phyloP scores from a whole-genome alignment of 2,329 filamentous ascomycete species.

The Pseudocercospora crystallina region DNA sequence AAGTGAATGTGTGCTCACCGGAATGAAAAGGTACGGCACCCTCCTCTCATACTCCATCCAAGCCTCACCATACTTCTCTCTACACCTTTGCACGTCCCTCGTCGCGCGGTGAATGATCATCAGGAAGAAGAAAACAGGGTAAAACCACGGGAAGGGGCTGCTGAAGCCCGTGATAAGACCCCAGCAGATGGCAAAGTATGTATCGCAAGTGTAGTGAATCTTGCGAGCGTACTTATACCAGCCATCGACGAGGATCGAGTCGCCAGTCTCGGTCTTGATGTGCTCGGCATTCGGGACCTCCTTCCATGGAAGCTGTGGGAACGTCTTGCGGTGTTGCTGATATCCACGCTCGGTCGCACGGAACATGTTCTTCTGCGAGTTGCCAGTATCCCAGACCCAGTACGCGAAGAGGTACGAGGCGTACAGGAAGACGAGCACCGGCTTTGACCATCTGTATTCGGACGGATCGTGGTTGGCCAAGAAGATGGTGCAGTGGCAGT shows the following conservation, averaged over 20 bases:
- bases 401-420: constrained; percentile 77
- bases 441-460: constrained; percentile 74
- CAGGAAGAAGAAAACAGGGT: constrained; percentile 73
- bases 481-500: constrained; percentile 92
- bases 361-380: constrained; percentile 93
- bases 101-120: constrained; percentile 80
- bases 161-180: constrained; percentile 77
- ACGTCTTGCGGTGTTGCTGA: constrained; percentile 69
- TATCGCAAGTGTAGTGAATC: constrained; percentile 73
- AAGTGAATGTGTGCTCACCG: constrained; percentile 39
- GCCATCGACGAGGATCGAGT: constrained; percentile 77
- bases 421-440: constrained; percentile 64
- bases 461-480: constrained; percentile 79
- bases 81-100: constrained; percentile 74
- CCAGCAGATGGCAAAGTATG: constrained; percentile 76
- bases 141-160: constrained; percentile 87
- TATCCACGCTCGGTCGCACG: constrained; percentile 75
- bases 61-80: constrained; percentile 75
- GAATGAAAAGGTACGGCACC: constrained; percentile 84
- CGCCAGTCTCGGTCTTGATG: constrained; percentile 70
- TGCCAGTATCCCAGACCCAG: constrained; percentile 89
- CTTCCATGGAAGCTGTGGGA: constrained; percentile 89
- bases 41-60: constrained; percentile 78
- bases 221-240: constrained; percentile 64
- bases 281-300: constrained; percentile 76